phyloP scores from a whole-genome alignment of 306 rosid genomes.

The Vigna angularis region DNA sequence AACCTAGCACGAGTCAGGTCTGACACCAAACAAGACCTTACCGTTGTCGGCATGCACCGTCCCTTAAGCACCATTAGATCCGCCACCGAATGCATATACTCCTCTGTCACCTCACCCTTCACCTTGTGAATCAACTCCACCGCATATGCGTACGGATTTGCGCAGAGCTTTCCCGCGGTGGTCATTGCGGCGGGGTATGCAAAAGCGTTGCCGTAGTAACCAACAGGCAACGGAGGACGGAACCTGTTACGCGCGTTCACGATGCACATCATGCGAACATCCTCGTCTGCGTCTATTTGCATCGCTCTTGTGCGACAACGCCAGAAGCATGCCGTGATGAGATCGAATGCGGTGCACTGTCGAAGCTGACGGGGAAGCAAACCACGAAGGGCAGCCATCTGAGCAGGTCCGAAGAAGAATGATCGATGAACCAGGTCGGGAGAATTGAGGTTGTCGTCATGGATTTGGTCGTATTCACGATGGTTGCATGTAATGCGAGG shows the following conservation, averaged over 20 bases:
- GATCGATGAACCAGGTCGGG: background rate
- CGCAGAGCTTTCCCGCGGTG: constrained; percentile 7
- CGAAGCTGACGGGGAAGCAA: constrained; percentile 27
- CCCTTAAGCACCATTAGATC: constrained; percentile 49
- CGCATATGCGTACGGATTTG: constrained; percentile 9
- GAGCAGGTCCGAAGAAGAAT: constrained; percentile 36
- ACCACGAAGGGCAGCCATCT: constrained; percentile 26
- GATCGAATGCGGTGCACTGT: constrained; percentile 37
- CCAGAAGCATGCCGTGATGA: constrained; percentile 43
- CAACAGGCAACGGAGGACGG: constrained; percentile 23
- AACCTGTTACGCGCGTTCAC: constrained; percentile 19
- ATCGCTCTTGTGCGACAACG: constrained; percentile 48
- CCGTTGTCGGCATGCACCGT: background rate
- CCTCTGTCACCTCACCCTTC: background rate
- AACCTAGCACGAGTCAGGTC: constrained; percentile 16
- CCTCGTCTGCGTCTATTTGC: constrained; percentile 26
- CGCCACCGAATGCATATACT: constrained; percentile 51
- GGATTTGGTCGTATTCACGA: constrained; percentile 26
- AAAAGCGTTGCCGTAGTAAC: constrained; percentile 41
- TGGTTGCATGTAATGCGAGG: constrained; percentile 46
- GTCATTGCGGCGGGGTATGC: background rate
- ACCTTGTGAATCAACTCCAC: constrained; percentile 40
- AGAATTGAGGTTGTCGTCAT: background rate
- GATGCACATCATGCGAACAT: constrained; percentile 19
- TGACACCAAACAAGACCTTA: constrained; percentile 37